These are phyloP conservation scores for Paxillus rubicundulus DNA, from an alignment of 768 basidiomycete genomes.

Conservation along the genomic window DNA sequence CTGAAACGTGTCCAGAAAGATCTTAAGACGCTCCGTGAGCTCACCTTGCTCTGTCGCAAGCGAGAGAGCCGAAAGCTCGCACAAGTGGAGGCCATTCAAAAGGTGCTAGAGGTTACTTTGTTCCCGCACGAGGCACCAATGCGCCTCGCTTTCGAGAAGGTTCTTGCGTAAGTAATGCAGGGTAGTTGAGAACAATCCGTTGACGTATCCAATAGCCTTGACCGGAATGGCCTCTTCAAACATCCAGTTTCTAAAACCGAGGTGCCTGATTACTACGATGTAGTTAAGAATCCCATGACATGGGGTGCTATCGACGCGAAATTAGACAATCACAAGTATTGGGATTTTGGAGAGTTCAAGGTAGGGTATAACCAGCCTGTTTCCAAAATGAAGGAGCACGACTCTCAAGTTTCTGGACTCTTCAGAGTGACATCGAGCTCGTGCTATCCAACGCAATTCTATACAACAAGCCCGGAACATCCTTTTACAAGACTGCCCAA, in stretches of 20 bases:
- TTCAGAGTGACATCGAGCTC: constrained; percentile 75
- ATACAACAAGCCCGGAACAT: constrained; percentile 79
- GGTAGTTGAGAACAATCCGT: neutral
- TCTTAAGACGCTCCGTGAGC: constrained; percentile 64
- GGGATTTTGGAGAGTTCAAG: constrained; percentile 71
- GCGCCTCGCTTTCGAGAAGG: constrained; percentile 63
- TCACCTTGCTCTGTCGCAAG: constrained; percentile 67
- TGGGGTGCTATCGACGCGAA: constrained; percentile 81
- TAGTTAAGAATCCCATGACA: constrained; percentile 85
- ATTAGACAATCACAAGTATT: constrained; percentile 80
- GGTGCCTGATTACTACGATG: constrained; percentile 89
- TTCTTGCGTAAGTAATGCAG: constrained; percentile 56
- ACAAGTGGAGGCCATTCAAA: constrained; percentile 64
- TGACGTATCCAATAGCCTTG: constrained; percentile 48
- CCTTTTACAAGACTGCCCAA: constrained; percentile 66
- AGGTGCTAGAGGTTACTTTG: constrained; percentile 58
- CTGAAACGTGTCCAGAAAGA: constrained; percentile 70
- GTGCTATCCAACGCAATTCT: constrained; percentile 82
- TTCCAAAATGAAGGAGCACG: neutral
- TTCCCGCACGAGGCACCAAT: constrained; percentile 66
- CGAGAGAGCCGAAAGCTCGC: constrained; percentile 80
- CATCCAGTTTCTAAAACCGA: constrained; percentile 75
- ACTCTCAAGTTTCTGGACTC: neutral
- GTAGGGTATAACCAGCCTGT: constrained; percentile 33
- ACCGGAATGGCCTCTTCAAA: constrained; percentile 73